phyloP scores from a whole-genome alignment of 331 rosid genomes.

The Acacia concinna region DNA sequence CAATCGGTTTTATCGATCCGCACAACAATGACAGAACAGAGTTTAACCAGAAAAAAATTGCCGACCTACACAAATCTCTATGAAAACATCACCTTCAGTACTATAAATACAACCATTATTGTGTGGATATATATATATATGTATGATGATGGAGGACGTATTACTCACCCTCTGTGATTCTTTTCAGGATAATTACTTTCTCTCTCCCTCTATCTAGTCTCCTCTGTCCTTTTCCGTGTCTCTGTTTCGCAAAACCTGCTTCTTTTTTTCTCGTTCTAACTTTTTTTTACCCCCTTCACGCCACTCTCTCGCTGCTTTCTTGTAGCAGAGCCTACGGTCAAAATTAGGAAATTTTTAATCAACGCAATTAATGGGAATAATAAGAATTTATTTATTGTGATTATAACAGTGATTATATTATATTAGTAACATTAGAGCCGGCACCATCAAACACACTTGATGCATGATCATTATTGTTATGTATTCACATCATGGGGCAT shows the following conservation, averaged over 20 bases:
- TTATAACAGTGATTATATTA: too few relatives aligned
- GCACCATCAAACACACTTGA: slow-evolving; percentile 12
- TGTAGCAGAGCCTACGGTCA: slow-evolving; percentile 12
- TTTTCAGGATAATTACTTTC: background rate
- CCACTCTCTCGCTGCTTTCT: background rate
- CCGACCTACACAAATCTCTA: slow-evolving; percentile 60
- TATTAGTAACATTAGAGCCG: slow-evolving; percentile 20
- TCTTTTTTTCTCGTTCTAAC: too few relatives aligned
- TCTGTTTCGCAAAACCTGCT: background rate
- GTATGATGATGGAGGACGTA: background rate
- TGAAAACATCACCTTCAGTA: slow-evolving; percentile 11
- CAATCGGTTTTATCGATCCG: slow-evolving; percentile 35
- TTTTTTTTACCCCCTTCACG: background rate
- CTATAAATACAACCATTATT: background rate
- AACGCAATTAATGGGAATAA: background rate
- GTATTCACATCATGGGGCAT: slow-evolving; percentile 17
- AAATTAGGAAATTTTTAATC: slow-evolving; percentile 25
- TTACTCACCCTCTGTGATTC: slow-evolving; percentile 1
- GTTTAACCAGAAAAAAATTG: background rate
- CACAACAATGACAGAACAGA: slow-evolving; percentile 23
- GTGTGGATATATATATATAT: background rate
- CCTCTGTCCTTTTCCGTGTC: slow-evolving; percentile 12
- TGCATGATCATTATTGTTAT: slow-evolving; percentile 15
- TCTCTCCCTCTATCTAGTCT: background rate
- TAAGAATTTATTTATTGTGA: too few relatives aligned